Base-by-base conservation (phyloP, 768 basidiomycete species). In the Leccinum truebloodii region DNA sequence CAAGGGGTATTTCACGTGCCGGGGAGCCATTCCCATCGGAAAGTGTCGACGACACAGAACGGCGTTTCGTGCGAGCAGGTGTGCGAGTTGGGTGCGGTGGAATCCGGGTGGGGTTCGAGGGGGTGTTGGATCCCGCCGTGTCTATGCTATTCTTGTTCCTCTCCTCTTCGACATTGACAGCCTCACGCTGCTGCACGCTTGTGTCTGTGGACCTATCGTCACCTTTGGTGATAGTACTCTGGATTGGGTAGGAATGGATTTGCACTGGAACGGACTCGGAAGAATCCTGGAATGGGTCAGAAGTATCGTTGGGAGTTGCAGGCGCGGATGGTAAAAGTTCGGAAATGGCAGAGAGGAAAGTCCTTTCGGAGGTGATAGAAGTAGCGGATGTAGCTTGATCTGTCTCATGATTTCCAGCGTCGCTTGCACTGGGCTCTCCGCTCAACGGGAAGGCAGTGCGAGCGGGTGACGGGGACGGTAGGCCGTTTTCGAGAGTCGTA, bases 21-120 rank as follows among this genome's bases (percentile, higher is more conserved):
- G 83, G 81, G 0, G 85, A 83, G 12, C 77, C 77, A 10, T 82
- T 78, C 8, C 82, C 78, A 54, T 89, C 86, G 34, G 90, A 90
- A 60, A 94, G 78, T 7, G 87, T 88, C 2, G 94, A 96, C 1
- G 95, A 96, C 6, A 98, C 89, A 2, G 95, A 97, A 24, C 96
- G 89, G 5, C 96, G 88, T 72, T 99, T 99, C 3, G 96, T 98
- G 12, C 95, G 86, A 4, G 89, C 94, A 4, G 96, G 96, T 0
- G 96, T 99, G 12, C 95, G 90, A 24, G 86, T 78, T 4, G 93
- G 86, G 64, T 84, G 78, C 34, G 88, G 86, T 28, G 92, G 83
- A 14, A 79, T 68, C 57, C 63, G 68, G 18, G 62, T 28, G n/a
- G 64, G 52, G 41, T 63, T 66, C 13, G 69, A 59, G n/a, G 63